phyloP scores from a whole-genome alignment of 2,329 filamentous ascomycete genomes.

The Aspergillus piperis region DNA sequence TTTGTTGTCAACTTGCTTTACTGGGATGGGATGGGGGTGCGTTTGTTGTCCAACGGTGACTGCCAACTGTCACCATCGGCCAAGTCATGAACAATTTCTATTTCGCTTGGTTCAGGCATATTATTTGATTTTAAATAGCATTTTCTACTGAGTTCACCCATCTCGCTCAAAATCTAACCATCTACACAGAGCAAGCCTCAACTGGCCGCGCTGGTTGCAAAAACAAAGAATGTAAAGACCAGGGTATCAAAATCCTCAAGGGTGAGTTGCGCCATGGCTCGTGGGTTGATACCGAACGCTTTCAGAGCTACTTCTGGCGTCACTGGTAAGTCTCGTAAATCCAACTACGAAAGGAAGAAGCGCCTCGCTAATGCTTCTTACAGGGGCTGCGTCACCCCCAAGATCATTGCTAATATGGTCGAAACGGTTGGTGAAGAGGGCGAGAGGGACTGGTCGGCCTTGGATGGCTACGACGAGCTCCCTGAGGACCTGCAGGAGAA shows the following conservation, averaged over 20 bases:
- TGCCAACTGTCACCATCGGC: not conserved
- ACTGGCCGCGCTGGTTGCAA: slow-evolving; percentile 74
- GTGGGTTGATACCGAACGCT: slow-evolving; percentile 64
- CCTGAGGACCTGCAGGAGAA: slow-evolving; percentile 69
- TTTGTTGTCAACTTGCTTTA: not conserved
- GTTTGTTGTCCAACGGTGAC: not conserved
- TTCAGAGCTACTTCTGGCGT: slow-evolving; percentile 72
- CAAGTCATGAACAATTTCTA: not conserved
- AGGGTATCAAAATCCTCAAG: slow-evolving; percentile 70
- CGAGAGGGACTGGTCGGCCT: slow-evolving; percentile 61
- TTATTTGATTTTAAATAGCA: too few relatives aligned
- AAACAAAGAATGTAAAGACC: slow-evolving; percentile 71
- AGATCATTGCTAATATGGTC: slow-evolving; percentile 66
- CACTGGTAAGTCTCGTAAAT: slow-evolving; percentile 68
- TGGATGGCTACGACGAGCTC: slow-evolving; percentile 83
- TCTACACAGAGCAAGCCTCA: slow-evolving; percentile 64
- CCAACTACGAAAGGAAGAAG: not conserved
- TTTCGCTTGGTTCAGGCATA: not conserved
- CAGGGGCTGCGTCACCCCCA: slow-evolving; percentile 83
- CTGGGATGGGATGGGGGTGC: not conserved
- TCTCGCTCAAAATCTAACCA: not conserved
- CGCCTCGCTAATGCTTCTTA: not conserved
- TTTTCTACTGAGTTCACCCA: not conserved
- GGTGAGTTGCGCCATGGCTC: slow-evolving; percentile 75
- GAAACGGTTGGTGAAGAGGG: slow-evolving; percentile 48